Evolutionary conservation across 176 grass and related monocot genomes (phyloP).

Genomic region (Bonia amplexicaulis): DNA sequence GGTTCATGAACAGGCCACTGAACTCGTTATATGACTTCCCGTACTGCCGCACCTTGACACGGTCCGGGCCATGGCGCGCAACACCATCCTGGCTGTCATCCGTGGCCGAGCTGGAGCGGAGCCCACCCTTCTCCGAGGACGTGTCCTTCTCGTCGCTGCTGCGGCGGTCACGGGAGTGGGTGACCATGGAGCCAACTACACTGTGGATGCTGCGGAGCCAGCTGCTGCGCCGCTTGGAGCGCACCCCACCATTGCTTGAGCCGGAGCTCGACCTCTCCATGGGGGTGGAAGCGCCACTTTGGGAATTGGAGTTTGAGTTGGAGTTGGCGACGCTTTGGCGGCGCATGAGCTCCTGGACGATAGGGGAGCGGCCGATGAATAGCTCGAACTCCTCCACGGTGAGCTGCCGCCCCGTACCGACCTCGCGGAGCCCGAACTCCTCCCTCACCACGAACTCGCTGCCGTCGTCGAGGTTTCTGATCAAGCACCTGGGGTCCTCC

Average conservation of each 20-base stretch:
- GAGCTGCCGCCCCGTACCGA: slow-evolving; percentile 86
- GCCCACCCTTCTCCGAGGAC: slow-evolving; percentile 71
- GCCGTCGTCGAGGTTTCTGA: slow-evolving; percentile 87
- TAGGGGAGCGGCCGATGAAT: slow-evolving; percentile 73
- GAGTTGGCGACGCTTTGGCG: slow-evolving; percentile 45
- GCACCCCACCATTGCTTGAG: slow-evolving; percentile 38
- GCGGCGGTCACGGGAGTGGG: slow-evolving; percentile 45
- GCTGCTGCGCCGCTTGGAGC: slow-evolving; percentile 50
- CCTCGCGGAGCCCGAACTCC: slow-evolving; percentile 59
- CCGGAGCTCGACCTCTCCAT: slow-evolving; percentile 43
- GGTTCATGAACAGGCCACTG: slow-evolving; percentile 71
- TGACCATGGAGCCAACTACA: slow-evolving; percentile 44
- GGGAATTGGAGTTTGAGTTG: slow-evolving; percentile 37
- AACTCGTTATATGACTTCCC: slow-evolving; percentile 84
- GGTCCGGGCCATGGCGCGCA: slow-evolving; percentile 45
- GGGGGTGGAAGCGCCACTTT: slow-evolving; percentile 36
- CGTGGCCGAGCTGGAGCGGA: slow-evolving; percentile 67
- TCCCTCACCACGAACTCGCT: slow-evolving; percentile 74
- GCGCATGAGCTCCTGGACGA: slow-evolving; percentile 96
- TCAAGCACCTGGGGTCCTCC: slow-evolving; percentile 65
- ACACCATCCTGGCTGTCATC: slow-evolving; percentile 80
- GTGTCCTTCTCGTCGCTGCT: slow-evolving; percentile 77
- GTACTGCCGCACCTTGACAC: slow-evolving; percentile 65
- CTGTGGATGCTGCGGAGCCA: slow-evolving; percentile 76
- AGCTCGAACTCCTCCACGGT: slow-evolving; percentile 79